Percentiles rank a stretch among this genome's conserved stretches.
Evolutionary conservation across 2,329 filamentous ascomycete genomes (phyloP).

Genomic region (Davidsoniella virescens): DNA sequence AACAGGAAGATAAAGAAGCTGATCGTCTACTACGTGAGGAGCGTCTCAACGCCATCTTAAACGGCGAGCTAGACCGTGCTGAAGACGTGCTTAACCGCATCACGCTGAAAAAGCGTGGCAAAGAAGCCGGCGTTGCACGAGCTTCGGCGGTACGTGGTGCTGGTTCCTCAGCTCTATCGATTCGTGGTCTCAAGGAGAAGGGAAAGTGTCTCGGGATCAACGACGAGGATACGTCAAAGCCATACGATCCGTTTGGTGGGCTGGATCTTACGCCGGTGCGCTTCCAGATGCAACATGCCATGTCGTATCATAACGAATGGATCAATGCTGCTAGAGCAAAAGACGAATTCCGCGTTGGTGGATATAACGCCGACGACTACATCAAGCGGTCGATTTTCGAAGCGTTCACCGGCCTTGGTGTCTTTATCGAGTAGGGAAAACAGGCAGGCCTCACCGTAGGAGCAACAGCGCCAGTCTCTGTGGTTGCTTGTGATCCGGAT

Average conservation of each 20-base stretch:
- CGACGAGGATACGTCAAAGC: conserved; percentile 37
- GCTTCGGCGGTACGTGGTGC: neutral
- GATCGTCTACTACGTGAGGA: conserved; percentile 48
- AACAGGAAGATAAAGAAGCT: conserved; percentile 52
- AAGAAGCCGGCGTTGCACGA: conserved; percentile 19
- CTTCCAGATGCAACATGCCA: conserved; percentile 38
- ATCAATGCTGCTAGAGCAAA: conserved; percentile 52
- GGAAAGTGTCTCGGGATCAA: conserved; percentile 22
- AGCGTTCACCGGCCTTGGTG: conserved; percentile 75
- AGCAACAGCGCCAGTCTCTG: neutral
- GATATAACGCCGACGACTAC: conserved; percentile 72
- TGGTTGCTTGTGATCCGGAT: neutral
- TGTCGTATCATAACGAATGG: conserved; percentile 59
- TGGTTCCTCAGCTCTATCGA: conserved; percentile 34
- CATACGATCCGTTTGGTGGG: conserved; percentile 81
- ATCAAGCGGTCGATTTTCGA: conserved; percentile 68
- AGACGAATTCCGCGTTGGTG: conserved; percentile 53
- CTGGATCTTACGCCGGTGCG: conserved; percentile 51
- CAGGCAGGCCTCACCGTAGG: conserved; percentile 16
- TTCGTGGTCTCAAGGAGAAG: conserved; percentile 54
- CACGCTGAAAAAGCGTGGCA: conserved; percentile 57
- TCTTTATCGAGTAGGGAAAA: conserved; percentile 72
- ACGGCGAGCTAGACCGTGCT: conserved; percentile 42
- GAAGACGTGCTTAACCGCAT: conserved; percentile 42
- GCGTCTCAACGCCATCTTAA: conserved; percentile 53